These are phyloP conservation scores for Cercospora sesami DNA, from an alignment of 2,329 filamentous ascomycete species.

Conservation along the genomic window DNA sequence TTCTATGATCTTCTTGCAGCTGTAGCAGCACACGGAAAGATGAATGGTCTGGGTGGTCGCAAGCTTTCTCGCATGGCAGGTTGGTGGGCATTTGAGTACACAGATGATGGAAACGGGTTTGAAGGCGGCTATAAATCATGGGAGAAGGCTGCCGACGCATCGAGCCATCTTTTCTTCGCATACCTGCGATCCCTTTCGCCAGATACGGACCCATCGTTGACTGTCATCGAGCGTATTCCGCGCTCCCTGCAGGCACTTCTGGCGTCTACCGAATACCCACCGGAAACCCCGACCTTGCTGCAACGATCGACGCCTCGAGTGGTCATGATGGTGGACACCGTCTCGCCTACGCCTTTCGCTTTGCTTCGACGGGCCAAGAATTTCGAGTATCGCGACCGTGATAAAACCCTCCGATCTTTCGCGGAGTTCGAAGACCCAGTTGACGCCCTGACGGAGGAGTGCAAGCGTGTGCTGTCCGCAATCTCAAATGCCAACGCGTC, in stretches of 20 bases:
- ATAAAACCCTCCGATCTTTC: conserved; percentile 79
- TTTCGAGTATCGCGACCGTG: conserved; percentile 91
- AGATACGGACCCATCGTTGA: conserved; percentile 66
- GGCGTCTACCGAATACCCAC: conserved; percentile 91
- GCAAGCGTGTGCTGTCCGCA: conserved; percentile 81
- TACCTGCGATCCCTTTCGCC: conserved; percentile 88
- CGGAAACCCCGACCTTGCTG: conserved; percentile 72
- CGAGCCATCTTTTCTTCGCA: conserved; percentile 96
- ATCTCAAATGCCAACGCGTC: conserved; percentile 90
- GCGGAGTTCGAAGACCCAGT: conserved; percentile 88
- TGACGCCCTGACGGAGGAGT: conserved; percentile 87
- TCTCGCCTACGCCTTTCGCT: conserved; percentile 92
- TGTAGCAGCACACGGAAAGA: conserved; percentile 88
- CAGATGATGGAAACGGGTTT: conserved; percentile 83
- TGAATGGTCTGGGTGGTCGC: conserved; percentile 85
- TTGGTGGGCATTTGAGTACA: conserved; percentile 98
- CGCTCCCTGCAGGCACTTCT: conserved; percentile 88
- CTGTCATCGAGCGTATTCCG: conserved; percentile 80
- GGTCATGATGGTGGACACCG: conserved; percentile 92
- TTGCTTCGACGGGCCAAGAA: conserved; percentile 86
- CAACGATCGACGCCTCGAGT: conserved; percentile 82
- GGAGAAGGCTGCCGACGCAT: conserved; percentile 88
- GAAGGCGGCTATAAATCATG: conserved; percentile 91
- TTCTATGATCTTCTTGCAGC: conserved; percentile 94
- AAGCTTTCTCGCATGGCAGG: conserved; percentile 94